Evolutionary conservation across 306 rosid species (phyloP).

Genomic region (Neltuma alba): DNA sequence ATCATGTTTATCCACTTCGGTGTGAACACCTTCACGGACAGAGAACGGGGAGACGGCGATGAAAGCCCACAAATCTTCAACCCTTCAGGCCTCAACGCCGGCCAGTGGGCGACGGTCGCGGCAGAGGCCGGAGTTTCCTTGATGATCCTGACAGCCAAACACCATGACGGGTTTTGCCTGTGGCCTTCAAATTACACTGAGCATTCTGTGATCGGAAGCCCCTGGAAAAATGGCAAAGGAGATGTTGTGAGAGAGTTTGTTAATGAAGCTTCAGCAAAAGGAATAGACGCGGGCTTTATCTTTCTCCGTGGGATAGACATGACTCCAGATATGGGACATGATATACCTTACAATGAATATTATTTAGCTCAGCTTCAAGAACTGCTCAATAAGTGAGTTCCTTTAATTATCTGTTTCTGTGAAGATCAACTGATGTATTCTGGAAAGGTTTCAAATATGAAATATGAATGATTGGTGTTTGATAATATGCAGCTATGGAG

Average conservation of each 20-base stretch:
- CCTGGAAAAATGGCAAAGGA: constrained; percentile 75
- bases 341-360: constrained; percentile 67
- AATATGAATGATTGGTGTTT: background rate
- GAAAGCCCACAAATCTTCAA: constrained; percentile 73
- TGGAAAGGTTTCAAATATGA: no score
- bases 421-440: background rate
- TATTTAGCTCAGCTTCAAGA: constrained; percentile 92
- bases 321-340: constrained; percentile 79
- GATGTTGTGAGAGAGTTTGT: constrained; percentile 73
- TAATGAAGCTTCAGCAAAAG: constrained; percentile 50
- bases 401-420: background rate
- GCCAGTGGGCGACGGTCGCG: constrained; percentile 76
- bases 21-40: constrained; percentile 78
- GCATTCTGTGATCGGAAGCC: constrained; percentile 67
- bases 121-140: constrained; percentile 69
- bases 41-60: constrained; percentile 83
- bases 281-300: constrained; percentile 81
- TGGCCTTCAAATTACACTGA: constrained; percentile 96
- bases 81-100: constrained; percentile 58
- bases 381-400: constrained; percentile 57
- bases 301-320: constrained; percentile 92
- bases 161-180: constrained; percentile 92
- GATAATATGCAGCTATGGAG: constrained; percentile 54
- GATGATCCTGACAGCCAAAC: constrained; percentile 84
- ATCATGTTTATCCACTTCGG: constrained; percentile 96